These are phyloP conservation scores for Paraphaeosphaeria minitans DNA, from an alignment of 2,329 filamentous ascomycete genomes.

Conservation along the genomic window DNA sequence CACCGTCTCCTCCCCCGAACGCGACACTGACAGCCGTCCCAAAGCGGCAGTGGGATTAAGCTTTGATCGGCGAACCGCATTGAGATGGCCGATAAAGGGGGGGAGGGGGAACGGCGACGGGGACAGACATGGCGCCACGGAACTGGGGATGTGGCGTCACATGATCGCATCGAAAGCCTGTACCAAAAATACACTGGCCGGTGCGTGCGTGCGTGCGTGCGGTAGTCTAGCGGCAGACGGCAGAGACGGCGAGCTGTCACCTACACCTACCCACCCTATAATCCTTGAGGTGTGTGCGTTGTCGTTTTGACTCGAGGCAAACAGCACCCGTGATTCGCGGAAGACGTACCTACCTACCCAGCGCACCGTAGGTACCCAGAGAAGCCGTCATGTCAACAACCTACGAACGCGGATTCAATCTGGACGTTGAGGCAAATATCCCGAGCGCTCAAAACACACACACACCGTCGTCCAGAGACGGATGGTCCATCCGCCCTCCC, in stretches of 20 bases:
- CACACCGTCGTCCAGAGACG: neutral
- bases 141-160: constrained; percentile 9
- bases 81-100: constrained; percentile 5
- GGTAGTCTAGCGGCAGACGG: neutral
- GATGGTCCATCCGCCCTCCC: neutral
- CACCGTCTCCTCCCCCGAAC: neutral
- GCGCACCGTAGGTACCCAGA: neutral
- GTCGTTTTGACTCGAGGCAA: constrained; percentile 3
- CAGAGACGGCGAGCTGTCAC: neutral
- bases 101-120: constrained; percentile 1
- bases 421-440: too few relatives aligned
- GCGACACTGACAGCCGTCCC: neutral
- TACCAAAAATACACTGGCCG: neutral
- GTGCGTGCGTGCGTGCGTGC: too few relatives aligned
- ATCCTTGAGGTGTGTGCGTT: neutral
- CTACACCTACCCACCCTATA: too few relatives aligned
- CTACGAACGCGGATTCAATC: too few relatives aligned
- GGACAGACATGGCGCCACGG: neutral
- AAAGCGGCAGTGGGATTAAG: constrained; percentile 4
- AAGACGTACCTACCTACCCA: too few relatives aligned
- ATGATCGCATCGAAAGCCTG: neutral
- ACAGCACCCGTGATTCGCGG: neutral
- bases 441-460: too few relatives aligned
- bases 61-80: constrained; percentile 13
- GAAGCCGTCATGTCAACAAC: neutral